These are phyloP conservation scores for Neurospora hispaniola DNA, from an alignment of 495 filamentous ascomycete genomes.

Conservation along the genomic window DNA sequence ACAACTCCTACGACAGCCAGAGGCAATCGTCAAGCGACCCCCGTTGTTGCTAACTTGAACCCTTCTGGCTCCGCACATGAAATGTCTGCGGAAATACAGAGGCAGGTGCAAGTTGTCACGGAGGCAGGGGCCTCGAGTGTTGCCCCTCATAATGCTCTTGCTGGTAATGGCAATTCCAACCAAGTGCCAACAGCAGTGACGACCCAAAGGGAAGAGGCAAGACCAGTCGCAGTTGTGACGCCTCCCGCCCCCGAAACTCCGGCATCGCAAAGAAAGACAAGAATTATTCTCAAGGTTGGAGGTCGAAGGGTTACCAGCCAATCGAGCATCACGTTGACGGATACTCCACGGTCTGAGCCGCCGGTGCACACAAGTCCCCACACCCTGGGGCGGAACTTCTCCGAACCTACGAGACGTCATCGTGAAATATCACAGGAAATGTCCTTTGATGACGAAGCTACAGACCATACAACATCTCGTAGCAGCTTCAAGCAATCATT, in stretches of 20 bases:
- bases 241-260: background rate
- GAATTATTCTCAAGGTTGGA: background rate
- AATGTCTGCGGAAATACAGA: background rate
- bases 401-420: background rate
- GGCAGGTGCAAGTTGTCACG: background rate
- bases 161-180: background rate
- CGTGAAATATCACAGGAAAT: background rate
- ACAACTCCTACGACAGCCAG: background rate
- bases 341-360: background rate
- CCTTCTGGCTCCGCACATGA: background rate
- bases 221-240: background rate
- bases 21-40: background rate
- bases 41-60: background rate
- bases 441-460: background rate
- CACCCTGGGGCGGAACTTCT: background rate
- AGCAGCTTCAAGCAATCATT: background rate
- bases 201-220: background rate
- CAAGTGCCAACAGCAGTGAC: background rate
- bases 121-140: background rate
- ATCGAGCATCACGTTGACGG: background rate
- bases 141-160: background rate
- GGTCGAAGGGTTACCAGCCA: background rate
- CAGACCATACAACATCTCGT: background rate
- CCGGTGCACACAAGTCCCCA: background rate
- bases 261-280: background rate